Base-by-base conservation (phyloP, 768 basidiomycete species). In the Termitomyces sp. region DNA sequence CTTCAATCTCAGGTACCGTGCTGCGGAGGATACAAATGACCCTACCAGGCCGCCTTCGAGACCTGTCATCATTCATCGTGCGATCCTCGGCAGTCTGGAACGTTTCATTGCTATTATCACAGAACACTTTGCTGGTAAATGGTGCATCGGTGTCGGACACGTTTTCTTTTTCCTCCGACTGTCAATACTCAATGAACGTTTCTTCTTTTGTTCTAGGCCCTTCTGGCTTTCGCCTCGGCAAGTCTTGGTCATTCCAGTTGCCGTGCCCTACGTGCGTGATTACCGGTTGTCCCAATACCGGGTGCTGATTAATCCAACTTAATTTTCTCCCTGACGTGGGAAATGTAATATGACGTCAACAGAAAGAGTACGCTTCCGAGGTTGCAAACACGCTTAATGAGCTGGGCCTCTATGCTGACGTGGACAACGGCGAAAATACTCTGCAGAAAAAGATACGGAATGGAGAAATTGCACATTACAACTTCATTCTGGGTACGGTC, bases 201-300 rank as follows among this genome's bases (percentile, higher is more conserved):
- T 12, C 4, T 62, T 43, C 50, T 46, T 56, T 51, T 25, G 25
- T 52, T 64, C 45, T 42, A 94, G 93, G 94, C 97, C 97, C 3
- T 97, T 98, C 83, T 99, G 97, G 97, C 69, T 98, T 54, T 95
- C 92, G 0, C 97, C 97, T n/a, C 85, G 97, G 40, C 97, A 98
- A 76, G 88, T 96, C 34, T 77, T 97, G 20, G 91, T 98, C 60
- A 91, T 99, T 53, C 97, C 97, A 1, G 94, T 98, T 17, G 93
- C 95, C 9, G 84, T 82, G 15, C 87, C 93, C 49, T 97, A 87
- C 74, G 94, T 96, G 71, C 71, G 91, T 86, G 5, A 20, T 40
- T n/a, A 48, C 34, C 8, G 38, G 14, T 47, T 49, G 36, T 62
- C 45, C 57, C 59, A 46, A 11, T 17, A 15, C 54, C 54, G 31